phyloP scores from a whole-genome alignment of 2,329 filamentous ascomycete species.

The Cyanodermella asteris region DNA sequence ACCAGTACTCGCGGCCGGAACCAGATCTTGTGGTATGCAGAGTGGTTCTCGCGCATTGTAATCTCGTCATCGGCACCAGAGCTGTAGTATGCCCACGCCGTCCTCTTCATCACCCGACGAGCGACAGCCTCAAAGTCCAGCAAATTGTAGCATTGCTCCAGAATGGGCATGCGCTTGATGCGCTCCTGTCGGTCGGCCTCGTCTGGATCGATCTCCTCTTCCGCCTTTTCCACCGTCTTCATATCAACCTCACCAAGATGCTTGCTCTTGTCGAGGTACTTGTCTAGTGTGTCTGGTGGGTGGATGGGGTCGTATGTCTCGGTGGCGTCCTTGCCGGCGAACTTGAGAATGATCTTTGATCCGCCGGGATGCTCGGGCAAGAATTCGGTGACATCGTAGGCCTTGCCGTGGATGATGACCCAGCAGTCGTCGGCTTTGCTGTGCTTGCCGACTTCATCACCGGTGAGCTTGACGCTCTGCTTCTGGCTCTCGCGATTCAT shows the following conservation, averaged over 20 bases:
- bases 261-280: conserved; percentile 65
- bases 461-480: conserved; percentile 19
- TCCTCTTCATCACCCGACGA: conserved; percentile 77
- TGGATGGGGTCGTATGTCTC: conserved; percentile 80
- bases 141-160: conserved; percentile 81
- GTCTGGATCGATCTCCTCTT: conserved; percentile 45
- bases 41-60: conserved; percentile 87
- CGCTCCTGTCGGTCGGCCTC: conserved; percentile 56
- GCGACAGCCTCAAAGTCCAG: conserved; percentile 94
- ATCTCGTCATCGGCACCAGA: conserved; percentile 81
- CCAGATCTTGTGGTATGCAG: conserved; percentile 86
- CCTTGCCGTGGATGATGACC: conserved; percentile 64
- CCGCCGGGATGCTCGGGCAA: conserved; percentile 84
- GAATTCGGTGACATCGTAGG: conserved; percentile 79
- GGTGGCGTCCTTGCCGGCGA: conserved; percentile 85
- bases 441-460: conserved; percentile 47
- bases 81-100: conserved; percentile 94
- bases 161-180: conserved; percentile 49
- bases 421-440: conserved; percentile 67
- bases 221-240: conserved; percentile 47
- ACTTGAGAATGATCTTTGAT: conserved; percentile 85
- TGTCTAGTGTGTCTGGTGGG: conserved; percentile 65
- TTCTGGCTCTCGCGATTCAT: conserved; percentile 7
- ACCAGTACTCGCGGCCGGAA: conserved; percentile 79
- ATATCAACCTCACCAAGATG: conserved; percentile 82